A percentile compares a stretch with the other conserved stretches of the same genome.
phyloP scores from a whole-genome alignment of 2,329 filamentous ascomycete genomes.

The Ceratocystis albifundus region DNA sequence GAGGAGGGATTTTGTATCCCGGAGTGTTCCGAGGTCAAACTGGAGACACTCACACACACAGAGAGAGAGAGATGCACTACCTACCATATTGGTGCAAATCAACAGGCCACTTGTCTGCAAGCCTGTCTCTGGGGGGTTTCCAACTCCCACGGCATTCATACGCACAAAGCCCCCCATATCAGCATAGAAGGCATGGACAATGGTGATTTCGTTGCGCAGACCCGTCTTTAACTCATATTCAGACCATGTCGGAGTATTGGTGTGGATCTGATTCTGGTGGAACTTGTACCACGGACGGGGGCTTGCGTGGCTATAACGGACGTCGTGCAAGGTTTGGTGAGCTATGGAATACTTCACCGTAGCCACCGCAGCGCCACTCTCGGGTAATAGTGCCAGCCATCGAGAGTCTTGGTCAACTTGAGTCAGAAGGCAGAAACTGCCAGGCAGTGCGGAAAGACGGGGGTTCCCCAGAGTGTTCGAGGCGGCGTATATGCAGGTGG shows the following conservation, averaged over 20 bases:
- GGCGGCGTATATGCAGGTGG: neutral
- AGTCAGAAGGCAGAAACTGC: neutral
- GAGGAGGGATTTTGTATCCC: neutral
- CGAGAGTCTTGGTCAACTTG: neutral
- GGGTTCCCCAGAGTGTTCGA: neutral
- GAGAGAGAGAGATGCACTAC: neutral
- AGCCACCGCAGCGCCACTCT: slow-evolving; percentile 8
- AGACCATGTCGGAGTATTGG: slow-evolving; percentile 6
- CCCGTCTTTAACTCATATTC: neutral
- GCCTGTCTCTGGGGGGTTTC: neutral
- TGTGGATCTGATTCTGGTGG: neutral
- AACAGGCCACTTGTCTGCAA: neutral
- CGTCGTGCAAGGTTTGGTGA: neutral
- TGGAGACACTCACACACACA: too few relatives aligned
- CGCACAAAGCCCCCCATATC: slow-evolving; percentile 28
- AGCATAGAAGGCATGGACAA: slow-evolving; percentile 29
- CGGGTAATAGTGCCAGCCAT: slow-evolving; percentile 4
- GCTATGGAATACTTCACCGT: slow-evolving; percentile 7
- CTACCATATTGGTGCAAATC: slow-evolving; percentile 16
- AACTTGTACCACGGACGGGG: slow-evolving; percentile 6
- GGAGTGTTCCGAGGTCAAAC: neutral
- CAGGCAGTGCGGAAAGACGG: slow-evolving; percentile 6
- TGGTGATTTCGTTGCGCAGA: slow-evolving; percentile 25
- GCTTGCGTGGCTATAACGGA: neutral
- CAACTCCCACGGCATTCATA: neutral